Base-by-base conservation (phyloP, 208 protist species). In the Leishmania major region DNA sequence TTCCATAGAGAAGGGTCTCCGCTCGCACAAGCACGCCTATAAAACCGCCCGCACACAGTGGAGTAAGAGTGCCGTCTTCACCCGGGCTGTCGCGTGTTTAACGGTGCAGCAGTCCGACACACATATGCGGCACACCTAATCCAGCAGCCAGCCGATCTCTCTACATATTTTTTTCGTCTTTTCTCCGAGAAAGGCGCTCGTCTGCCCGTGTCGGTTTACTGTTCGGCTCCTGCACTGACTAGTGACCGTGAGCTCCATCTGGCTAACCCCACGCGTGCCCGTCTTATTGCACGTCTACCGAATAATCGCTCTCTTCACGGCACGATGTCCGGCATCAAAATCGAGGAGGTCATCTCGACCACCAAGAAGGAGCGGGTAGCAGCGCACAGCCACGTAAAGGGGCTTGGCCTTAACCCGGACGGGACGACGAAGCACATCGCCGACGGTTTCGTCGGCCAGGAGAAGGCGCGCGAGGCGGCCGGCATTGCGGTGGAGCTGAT, bases 401-500 rank as follows among this genome's bases (percentile, higher is more conserved):
- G 99, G 15, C 94, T 99, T 11, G 96, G 99, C 25, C 89, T 99
- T 43, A 84, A 97, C 70, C 90, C 97, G 0, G 92, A 99, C 57
- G 99, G 99, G 35, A 87, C 62, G 31, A 93, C 97, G 2, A 80
- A 95, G 80, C 82, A 83, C 43, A 81, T 77, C 73, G 93, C 84
- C 3, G 93, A 97, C 75, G 99, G 99, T 59, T 95, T 99, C 76
- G 99, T 99, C 40, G 99, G 99, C 5, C 99, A 99, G 90, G 75
- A 87, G 55, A 90, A 96, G 66, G 99, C 99, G 4, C 96, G 99
- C 72, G 99, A 99, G 92, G 99, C 99, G 11, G 96, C 98, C 19
- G 99, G 99, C 47, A 95, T 99, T 57, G 95, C 99, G 45, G 99
- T 99, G 51, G 99, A 99, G 62, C 91, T 99, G 55, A 99, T 99